phyloP scores from a whole-genome alignment of 2,329 filamentous ascomycete species.

The Phaeophleospora eucalypticola region DNA sequence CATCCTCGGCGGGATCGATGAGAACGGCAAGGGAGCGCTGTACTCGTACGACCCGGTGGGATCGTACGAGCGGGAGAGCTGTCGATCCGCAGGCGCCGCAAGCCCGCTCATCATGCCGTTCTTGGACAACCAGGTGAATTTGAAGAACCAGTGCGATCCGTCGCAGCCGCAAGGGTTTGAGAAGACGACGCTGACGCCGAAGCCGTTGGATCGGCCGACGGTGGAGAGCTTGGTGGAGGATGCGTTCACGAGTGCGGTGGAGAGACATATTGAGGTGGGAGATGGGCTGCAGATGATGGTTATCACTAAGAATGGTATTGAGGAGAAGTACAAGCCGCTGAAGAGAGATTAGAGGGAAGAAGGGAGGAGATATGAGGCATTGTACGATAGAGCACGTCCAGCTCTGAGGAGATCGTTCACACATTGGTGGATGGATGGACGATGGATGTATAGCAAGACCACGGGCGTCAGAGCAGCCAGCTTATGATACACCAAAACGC shows the following conservation, averaged over 20 bases:
- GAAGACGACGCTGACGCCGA: conserved; percentile 64
- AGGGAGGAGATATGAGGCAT: neutral
- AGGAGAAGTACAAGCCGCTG: conserved; percentile 77
- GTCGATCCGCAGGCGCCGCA: conserved; percentile 84
- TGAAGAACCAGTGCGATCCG: conserved; percentile 96
- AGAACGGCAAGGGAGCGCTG: conserved; percentile 87
- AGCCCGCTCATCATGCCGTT: conserved; percentile 94
- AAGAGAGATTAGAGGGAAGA: conserved; percentile 68
- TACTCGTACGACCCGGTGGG: conserved; percentile 98
- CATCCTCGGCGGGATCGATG: conserved; percentile 89
- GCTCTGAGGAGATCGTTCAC: neutral
- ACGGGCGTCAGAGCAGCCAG: neutral
- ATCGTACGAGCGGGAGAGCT: conserved; percentile 95
- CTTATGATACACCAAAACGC: neutral
- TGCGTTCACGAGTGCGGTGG: conserved; percentile 95
- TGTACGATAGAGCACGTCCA: neutral
- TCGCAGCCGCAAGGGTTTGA: conserved; percentile 80
- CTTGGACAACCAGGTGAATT: conserved; percentile 98
- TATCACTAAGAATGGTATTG: conserved; percentile 80
- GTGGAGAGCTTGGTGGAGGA: conserved; percentile 90
- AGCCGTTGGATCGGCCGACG: conserved; percentile 65
- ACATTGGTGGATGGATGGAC: too few relatives aligned
- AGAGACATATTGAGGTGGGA: conserved; percentile 98
- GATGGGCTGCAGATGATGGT: conserved; percentile 94
- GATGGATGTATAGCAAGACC: neutral